A percentile compares a stretch with the other conserved stretches of the same genome.
These are phyloP conservation scores for Vigna nakashimae DNA, from an alignment of 306 rosid genomes.

Conservation along the genomic window DNA sequence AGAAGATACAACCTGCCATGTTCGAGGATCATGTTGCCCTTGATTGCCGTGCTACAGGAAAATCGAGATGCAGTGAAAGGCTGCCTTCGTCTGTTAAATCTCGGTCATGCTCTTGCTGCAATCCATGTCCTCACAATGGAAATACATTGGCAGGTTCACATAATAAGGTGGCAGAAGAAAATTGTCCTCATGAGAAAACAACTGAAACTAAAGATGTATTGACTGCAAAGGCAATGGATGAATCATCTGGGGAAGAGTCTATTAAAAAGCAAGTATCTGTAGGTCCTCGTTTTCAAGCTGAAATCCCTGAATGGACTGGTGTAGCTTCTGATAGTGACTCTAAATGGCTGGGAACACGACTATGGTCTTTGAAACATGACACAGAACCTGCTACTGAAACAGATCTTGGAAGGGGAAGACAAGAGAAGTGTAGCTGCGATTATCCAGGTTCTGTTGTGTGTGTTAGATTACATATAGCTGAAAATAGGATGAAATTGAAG, in stretches of 20 bases:
- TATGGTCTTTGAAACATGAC: slow-evolving; percentile 63
- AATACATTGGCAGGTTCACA: slow-evolving; percentile 37
- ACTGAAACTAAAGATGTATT: slow-evolving; percentile 31
- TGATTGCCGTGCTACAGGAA: slow-evolving; percentile 48
- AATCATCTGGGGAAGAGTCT: slow-evolving; percentile 41
- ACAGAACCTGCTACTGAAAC: slow-evolving; percentile 7
- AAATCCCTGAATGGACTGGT: slow-evolving; percentile 80
- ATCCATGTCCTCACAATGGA: slow-evolving; percentile 48
- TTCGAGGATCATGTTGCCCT: slow-evolving; percentile 64
- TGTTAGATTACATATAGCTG: slow-evolving; percentile 84
- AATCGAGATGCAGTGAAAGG: slow-evolving; percentile 69
- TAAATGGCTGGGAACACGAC: slow-evolving; percentile 77
- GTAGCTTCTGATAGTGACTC: slow-evolving; percentile 64
- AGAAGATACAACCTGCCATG: slow-evolving; percentile 84
- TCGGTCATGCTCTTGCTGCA: slow-evolving; percentile 60
- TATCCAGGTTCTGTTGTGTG: slow-evolving; percentile 76
- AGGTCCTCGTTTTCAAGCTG: slow-evolving; percentile 71
- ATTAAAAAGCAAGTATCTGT: slow-evolving; percentile 51
- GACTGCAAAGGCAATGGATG: neutral
- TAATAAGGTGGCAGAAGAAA: slow-evolving; percentile 42
- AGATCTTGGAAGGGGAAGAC: slow-evolving; percentile 61
- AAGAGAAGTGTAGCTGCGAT: slow-evolving; percentile 60
- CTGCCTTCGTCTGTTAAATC: slow-evolving; percentile 46
- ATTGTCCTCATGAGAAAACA: slow-evolving; percentile 45
- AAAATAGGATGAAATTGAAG: slow-evolving; percentile 75